Evolutionary conservation across 225 moss, liverwort and hornwort genomes (phyloP).

Genomic region (Bryum argenteum): DNA sequence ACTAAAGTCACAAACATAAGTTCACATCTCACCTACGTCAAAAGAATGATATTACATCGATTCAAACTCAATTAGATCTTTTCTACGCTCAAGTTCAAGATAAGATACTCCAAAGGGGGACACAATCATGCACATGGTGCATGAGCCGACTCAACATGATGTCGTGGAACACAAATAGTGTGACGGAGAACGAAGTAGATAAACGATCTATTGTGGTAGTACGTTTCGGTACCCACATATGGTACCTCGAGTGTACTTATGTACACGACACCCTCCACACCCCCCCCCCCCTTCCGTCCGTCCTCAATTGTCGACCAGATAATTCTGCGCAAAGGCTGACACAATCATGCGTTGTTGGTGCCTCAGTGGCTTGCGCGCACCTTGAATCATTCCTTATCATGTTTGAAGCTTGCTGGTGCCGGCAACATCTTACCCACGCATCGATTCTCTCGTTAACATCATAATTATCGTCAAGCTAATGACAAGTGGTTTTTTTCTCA

Average conservation of each 20-base stretch:
- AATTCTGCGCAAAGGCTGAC: constrained; percentile 1
- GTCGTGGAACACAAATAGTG: not conserved
- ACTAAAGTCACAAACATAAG: too few species aligned
- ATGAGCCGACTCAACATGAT: not conserved
- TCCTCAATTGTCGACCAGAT: not conserved
- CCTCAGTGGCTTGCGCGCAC: not conserved
- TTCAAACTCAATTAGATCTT: too few species aligned
- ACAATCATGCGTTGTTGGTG: not conserved
- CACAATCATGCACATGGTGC: too few species aligned
- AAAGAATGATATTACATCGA: too few species aligned
- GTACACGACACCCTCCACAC: constrained; percentile 8
- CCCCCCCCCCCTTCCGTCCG: not conserved
- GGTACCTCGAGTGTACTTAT: constrained; percentile 27
- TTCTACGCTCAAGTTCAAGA: too few species aligned
- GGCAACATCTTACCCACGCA: too few species aligned
- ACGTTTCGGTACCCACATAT: constrained; percentile 18
- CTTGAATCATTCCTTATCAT: constrained; percentile 2
- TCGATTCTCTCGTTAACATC: too few species aligned
- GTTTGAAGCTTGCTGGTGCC: constrained; percentile 20
- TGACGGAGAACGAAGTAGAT: not conserved
- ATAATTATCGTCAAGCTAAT: too few species aligned
- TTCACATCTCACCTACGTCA: too few species aligned
- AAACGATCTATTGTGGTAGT: not conserved
- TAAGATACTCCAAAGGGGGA: too few species aligned
- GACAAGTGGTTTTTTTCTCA: too few species aligned